Conservation (phyloP, 2,329 filamentous ascomycete species). For the Fusarium brachygibbosum region DNA sequence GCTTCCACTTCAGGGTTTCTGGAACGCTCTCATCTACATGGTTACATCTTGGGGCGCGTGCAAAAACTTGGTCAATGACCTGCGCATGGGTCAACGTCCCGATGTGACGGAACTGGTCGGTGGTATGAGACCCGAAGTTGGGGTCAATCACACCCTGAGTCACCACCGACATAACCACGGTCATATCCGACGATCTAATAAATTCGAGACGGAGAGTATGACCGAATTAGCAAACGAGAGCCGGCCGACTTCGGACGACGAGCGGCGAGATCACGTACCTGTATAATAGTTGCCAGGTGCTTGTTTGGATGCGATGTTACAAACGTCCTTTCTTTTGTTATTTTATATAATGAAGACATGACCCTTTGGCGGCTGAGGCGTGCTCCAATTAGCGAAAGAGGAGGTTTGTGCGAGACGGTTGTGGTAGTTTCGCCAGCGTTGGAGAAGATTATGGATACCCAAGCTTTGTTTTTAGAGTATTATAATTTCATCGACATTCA, state of each 20-base stretch:
- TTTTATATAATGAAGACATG: slow-evolving; percentile 34
- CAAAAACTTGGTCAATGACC: slow-evolving; percentile 60
- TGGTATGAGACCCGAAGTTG: slow-evolving; percentile 40
- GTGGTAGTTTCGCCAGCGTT: slow-evolving; percentile 12
- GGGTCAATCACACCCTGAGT: slow-evolving; percentile 8
- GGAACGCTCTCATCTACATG: slow-evolving; percentile 85
- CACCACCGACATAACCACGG: slow-evolving; percentile 43
- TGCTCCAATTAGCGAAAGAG: slow-evolving; percentile 11
- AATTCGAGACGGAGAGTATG: slow-evolving; percentile 66
- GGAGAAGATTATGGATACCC: slow-evolving; percentile 36
- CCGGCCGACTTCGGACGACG: slow-evolving; percentile 55
- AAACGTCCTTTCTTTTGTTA: slow-evolving; percentile 21
- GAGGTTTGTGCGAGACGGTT: neutral
- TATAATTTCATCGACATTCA: slow-evolving; percentile 17
- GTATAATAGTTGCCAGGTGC: slow-evolving; percentile 15
- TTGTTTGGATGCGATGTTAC: slow-evolving; percentile 10
- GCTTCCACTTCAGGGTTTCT: slow-evolving; percentile 85
- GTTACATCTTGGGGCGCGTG: slow-evolving; percentile 77
- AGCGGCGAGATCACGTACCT: slow-evolving; percentile 26
- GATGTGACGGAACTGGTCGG: slow-evolving; percentile 54
- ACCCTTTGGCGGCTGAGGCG: slow-evolving; percentile 16
- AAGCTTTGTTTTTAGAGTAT: slow-evolving; percentile 17
- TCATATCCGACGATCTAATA: slow-evolving; percentile 53
- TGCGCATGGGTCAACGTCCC: slow-evolving; percentile 50
- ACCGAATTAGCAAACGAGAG: slow-evolving; percentile 61